Evolutionary conservation across 2,329 filamentous ascomycete species (phyloP).

Genomic region (Colletotrichum tropicicola): DNA sequence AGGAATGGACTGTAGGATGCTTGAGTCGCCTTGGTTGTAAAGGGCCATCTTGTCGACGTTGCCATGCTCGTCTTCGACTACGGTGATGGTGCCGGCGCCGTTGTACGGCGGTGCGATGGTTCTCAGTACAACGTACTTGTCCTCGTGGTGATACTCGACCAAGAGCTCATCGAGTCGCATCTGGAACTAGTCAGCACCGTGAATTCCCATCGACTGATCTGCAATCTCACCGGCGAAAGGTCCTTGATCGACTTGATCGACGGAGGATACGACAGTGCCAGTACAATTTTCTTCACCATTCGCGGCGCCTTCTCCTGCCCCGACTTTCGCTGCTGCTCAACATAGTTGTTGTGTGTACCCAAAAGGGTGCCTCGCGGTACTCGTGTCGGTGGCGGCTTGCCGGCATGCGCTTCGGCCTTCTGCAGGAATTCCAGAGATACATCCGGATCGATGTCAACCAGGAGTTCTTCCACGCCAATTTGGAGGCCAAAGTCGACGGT

Average conservation of each 20-base stretch:
- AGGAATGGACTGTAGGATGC: conserved; percentile 41
- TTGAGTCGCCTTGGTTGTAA: conserved; percentile 46
- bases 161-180: conserved; percentile 41
- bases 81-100: conserved; percentile 43
- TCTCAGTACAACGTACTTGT: conserved; percentile 40
- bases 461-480: conserved; percentile 32
- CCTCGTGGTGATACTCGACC: conserved; percentile 44
- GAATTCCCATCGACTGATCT: too few species aligned
- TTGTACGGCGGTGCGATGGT: conserved; percentile 40
- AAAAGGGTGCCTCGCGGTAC: conserved; percentile 25
- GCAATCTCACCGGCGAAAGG: conserved; percentile 23
- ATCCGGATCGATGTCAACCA: conserved; percentile 34
- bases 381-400: conserved; percentile 31
- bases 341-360: conserved; percentile 32
- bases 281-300: conserved; percentile 35
- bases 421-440: conserved; percentile 33
- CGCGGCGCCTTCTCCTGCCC: conserved; percentile 29
- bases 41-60: conserved; percentile 46
- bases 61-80: conserved; percentile 46
- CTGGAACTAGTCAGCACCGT: conserved; percentile 20
- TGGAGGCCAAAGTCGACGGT: conserved; percentile 31
- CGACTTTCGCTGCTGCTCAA: conserved; percentile 22
- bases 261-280: conserved; percentile 34
- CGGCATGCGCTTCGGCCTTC: conserved; percentile 32
- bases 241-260: conserved; percentile 25